Evolutionary conservation across 2,329 filamentous ascomycete genomes (phyloP).

Genomic region (Arthroderma uncinatum): DNA sequence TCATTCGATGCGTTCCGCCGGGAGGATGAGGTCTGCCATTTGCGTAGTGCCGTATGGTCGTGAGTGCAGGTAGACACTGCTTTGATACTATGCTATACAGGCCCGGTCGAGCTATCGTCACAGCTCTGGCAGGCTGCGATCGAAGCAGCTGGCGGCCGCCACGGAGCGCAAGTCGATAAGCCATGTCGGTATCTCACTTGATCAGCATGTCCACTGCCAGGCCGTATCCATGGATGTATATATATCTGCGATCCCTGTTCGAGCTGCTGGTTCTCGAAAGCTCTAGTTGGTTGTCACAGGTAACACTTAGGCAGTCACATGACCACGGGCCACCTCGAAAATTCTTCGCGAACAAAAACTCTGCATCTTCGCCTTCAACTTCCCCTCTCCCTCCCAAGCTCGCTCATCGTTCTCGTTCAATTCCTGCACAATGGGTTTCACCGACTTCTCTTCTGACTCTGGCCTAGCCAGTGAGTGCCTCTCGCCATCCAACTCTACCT

Average conservation of each 20-base stretch:
- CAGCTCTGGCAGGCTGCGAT: neutral
- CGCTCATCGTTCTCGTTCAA: no score
- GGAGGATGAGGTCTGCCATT: constrained; percentile 65
- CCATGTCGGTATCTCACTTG: neutral
- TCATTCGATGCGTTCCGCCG: constrained; percentile 88
- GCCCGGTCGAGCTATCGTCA: neutral
- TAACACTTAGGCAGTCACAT: neutral
- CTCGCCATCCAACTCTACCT: constrained; percentile 18
- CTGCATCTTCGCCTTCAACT: constrained; percentile 10
- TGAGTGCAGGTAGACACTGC: neutral
- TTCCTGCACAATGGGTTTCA: constrained; percentile 51
- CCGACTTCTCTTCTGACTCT: constrained; percentile 52
- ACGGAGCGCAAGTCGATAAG: neutral
- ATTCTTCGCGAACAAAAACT: constrained; percentile 15
- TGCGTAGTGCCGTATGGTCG: constrained; percentile 39
- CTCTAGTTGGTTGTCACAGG: constrained; percentile 17
- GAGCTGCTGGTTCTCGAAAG: constrained; percentile 29
- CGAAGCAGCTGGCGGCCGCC: neutral
- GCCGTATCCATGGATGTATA: no score
- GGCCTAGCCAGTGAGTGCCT: constrained; percentile 47
- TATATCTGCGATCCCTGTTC: neutral
- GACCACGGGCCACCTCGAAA: neutral
- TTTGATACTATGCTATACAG: neutral
- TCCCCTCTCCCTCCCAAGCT: no score
- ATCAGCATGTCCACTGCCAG: no score